Conservation (phyloP, 768 basidiomycete genomes). For the Candolleomyces eurysporus region DNA sequence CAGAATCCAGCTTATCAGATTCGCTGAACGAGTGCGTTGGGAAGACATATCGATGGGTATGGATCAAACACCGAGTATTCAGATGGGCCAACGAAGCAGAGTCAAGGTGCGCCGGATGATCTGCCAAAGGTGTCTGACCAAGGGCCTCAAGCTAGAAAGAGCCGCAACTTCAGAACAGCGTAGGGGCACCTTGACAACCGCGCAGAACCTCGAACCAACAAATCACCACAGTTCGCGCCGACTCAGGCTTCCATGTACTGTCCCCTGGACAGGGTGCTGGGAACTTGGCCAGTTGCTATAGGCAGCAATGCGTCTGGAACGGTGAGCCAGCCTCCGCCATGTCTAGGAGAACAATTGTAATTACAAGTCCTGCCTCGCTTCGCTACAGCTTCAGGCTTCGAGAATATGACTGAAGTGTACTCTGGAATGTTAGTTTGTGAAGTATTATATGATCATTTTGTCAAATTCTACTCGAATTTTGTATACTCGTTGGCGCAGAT, state of each 20-base stretch:
- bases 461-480: no score
- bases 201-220: constrained; percentile 86
- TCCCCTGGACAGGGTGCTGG: constrained; percentile 51
- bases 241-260: no score
- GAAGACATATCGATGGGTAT: neutral
- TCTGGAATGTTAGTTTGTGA: no score
- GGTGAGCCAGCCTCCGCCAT: constrained; percentile 79
- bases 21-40: constrained; percentile 60
- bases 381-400: no score
- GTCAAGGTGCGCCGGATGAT: constrained; percentile 85
- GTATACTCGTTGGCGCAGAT: no score
- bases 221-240: constrained; percentile 85
- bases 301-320: constrained; percentile 91
- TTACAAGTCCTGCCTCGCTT: no score
- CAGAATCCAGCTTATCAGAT: constrained; percentile 75
- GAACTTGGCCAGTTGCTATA: constrained; percentile 73
- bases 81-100: constrained; percentile 83
- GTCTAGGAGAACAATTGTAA: constrained; percentile 43
- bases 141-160: neutral
- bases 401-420: no score
- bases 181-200: constrained; percentile 51
- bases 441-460: no score
- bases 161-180: neutral
- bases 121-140: constrained; percentile 55
- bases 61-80: constrained; percentile 31